Percentiles rank a stretch among this genome's conserved stretches.
These are phyloP conservation scores for Candida oleophila DNA, from an alignment of 805 yeast genomes.

Conservation along the genomic window DNA sequence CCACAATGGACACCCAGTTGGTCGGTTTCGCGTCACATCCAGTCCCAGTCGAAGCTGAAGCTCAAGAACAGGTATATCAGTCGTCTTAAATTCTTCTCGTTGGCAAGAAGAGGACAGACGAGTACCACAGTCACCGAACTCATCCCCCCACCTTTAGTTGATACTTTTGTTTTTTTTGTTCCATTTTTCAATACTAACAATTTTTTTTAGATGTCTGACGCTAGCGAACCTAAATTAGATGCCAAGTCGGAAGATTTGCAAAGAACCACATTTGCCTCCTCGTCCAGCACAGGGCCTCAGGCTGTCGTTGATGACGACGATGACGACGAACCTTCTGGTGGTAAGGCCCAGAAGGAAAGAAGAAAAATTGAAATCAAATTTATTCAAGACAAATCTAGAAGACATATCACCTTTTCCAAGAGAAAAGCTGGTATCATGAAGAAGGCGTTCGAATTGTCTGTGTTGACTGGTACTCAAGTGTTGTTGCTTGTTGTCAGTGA, in stretches of 20 bases:
- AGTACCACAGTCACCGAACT: no score
- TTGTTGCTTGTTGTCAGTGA: slow-evolving; percentile 91
- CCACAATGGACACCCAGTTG: no score
- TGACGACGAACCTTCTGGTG: slow-evolving; percentile 47
- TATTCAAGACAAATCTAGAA: slow-evolving; percentile 94
- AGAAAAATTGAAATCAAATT: slow-evolving; percentile 96
- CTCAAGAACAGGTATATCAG: no score
- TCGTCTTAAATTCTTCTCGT: no score
- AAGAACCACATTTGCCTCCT: slow-evolving; percentile 15
- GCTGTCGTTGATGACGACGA: slow-evolving; percentile 49
- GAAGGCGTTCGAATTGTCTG: slow-evolving; percentile 97
- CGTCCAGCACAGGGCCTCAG: slow-evolving; percentile 23
- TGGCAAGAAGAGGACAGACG: no score
- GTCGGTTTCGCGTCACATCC: no score
- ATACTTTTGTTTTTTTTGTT: neutral
- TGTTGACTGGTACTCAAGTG: slow-evolving; percentile 96
- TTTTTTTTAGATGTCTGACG: slow-evolving; percentile 34
- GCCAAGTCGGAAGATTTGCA: slow-evolving; percentile 15
- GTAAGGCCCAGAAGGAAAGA: slow-evolving; percentile 54
- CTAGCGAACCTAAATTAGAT: slow-evolving; percentile 41
- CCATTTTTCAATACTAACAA: slow-evolving; percentile 14
- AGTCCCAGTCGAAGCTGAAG: no score
- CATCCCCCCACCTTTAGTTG: neutral
- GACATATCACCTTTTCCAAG: slow-evolving; percentile 96
- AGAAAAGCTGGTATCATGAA: slow-evolving; percentile 99